A percentile compares a stretch with the other conserved stretches of the same genome.
These are phyloP conservation scores for Sporothrix phasma DNA, from an alignment of 2,329 filamentous ascomycete genomes.

Conservation along the genomic window DNA sequence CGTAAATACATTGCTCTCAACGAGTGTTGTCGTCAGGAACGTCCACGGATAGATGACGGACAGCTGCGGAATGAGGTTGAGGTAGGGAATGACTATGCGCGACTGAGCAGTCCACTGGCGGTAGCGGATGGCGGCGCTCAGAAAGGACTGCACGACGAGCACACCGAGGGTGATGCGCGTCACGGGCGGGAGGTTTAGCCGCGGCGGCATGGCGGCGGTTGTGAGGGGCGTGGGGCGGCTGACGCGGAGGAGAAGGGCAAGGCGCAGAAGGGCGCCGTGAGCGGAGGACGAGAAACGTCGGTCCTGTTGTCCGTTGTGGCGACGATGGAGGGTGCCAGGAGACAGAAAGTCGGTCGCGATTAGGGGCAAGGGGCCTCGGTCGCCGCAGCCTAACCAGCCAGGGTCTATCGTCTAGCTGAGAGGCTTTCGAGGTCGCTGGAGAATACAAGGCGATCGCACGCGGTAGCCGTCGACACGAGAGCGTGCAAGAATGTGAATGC, in stretches of 20 bases:
- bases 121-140: constrained; percentile 72
- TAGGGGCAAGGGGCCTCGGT: background rate
- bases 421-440: background rate
- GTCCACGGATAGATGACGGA: constrained; percentile 92
- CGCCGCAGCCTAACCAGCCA: background rate
- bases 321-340: background rate
- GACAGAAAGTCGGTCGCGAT: background rate
- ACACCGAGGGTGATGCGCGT: constrained; percentile 72
- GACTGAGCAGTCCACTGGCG: constrained; percentile 54
- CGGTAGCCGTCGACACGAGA: background rate
- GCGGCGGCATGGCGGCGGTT: constrained; percentile 53
- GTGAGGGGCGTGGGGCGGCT: background rate
- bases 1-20: constrained; percentile 89
- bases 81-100: constrained; percentile 68
- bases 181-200: constrained; percentile 86
- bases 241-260: background rate
- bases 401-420: background rate
- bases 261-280: background rate
- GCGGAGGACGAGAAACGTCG: background rate
- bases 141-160: constrained; percentile 65
- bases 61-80: constrained; percentile 74
- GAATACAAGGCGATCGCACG: background rate
- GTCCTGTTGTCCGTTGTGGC: background rate
- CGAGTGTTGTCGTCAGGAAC: constrained; percentile 71
- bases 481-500: background rate